Conservation (phyloP, 2,329 filamentous ascomycete genomes). For the Talaromyces funiculosus region DNA sequence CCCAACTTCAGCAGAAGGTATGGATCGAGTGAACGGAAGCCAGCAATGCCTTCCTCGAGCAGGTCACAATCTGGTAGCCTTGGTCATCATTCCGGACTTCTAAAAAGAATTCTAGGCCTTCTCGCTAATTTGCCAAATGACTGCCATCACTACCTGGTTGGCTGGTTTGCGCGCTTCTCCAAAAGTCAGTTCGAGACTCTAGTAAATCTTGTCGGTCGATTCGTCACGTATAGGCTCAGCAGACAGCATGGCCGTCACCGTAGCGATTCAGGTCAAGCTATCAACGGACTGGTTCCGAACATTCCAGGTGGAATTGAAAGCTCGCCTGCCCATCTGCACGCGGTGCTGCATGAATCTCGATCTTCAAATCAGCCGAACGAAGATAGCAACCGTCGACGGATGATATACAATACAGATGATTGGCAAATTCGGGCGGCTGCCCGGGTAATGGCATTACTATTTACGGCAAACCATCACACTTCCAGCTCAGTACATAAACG, state of each 20-base stretch:
- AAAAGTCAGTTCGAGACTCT: slow-evolving; percentile 61
- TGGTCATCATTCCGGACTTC: slow-evolving; percentile 72
- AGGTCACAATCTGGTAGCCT: slow-evolving; percentile 36
- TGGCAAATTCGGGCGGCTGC: slow-evolving; percentile 84
- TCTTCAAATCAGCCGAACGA: slow-evolving; percentile 4
- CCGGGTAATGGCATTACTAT: slow-evolving; percentile 72
- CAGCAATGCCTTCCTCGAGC: slow-evolving; percentile 16
- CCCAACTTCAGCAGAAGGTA: slow-evolving; percentile 13
- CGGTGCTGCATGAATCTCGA: slow-evolving; percentile 50
- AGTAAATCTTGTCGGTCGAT: slow-evolving; percentile 72
- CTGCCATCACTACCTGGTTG: slow-evolving; percentile 70
- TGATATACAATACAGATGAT: slow-evolving; percentile 67
- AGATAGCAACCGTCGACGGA: slow-evolving; percentile 38
- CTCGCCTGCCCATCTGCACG: slow-evolving; percentile 61
- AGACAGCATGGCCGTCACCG: slow-evolving; percentile 64
- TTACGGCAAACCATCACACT: slow-evolving; percentile 65
- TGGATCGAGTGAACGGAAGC: slow-evolving; percentile 18
- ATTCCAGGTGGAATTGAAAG: slow-evolving; percentile 58
- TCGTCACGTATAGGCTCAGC: slow-evolving; percentile 73
- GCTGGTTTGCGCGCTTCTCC: slow-evolving; percentile 70
- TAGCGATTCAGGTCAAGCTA: slow-evolving; percentile 53
- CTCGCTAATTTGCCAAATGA: slow-evolving; percentile 68
- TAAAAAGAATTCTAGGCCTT: slow-evolving; percentile 78
- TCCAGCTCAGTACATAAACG: slow-evolving; percentile 18
- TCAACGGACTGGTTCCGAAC: slow-evolving; percentile 62